Evolutionary conservation across 208 protist species (phyloP).

Genomic region (Acanthamoeba castellanii): DNA sequence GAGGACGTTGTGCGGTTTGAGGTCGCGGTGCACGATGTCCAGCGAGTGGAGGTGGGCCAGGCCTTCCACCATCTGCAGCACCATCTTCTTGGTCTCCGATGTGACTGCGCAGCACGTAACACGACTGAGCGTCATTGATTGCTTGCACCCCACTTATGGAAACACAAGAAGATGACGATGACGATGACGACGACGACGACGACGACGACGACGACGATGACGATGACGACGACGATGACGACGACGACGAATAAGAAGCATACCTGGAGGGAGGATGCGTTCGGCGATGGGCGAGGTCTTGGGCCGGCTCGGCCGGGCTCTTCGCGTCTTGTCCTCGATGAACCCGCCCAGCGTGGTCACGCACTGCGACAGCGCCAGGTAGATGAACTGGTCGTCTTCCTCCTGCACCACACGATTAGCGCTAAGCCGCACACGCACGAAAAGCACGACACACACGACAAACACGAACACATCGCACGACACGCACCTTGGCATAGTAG

Average conservation of each 20-base stretch:
- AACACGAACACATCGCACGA: no score
- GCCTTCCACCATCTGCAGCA: constrained; percentile 69
- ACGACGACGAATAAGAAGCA: no score
- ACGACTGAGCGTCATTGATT: background rate
- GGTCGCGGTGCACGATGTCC: no score
- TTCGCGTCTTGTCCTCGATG: constrained; percentile 9
- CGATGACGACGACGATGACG: no score
- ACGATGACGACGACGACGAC: no score
- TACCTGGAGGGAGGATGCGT: background rate
- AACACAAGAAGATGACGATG: no score
- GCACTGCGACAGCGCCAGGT: constrained; percentile 77
- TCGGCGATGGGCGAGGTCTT: background rate
- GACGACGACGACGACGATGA: no score
- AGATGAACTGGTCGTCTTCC: constrained; percentile 80
- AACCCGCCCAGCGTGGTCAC: background rate
- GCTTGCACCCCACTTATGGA: background rate
- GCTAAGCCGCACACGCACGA: background rate
- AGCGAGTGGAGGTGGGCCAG: constrained; percentile 76
- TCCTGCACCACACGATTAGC: background rate
- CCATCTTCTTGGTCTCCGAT: background rate
- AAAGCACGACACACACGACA: no score
- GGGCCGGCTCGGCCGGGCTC: background rate
- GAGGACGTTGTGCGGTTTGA: constrained; percentile 79
- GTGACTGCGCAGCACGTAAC: background rate
- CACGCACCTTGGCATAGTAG: constrained; percentile 73